phyloP scores from a whole-genome alignment of 495 filamentous ascomycete species.

The Chaetomium tenue region DNA sequence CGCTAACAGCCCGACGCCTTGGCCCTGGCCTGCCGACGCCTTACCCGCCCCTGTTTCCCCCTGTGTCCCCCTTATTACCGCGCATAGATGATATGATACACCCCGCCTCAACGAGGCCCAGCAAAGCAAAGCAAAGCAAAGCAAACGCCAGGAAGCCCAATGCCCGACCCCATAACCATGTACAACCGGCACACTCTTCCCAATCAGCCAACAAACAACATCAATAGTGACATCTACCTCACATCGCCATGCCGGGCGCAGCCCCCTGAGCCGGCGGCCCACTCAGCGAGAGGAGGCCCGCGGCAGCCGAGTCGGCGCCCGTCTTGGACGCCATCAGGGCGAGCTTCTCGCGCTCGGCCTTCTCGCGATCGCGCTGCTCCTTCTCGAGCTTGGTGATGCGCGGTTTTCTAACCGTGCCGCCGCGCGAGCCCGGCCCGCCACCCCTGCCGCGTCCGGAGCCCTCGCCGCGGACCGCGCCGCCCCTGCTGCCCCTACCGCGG shows the following conservation, averaged over 20 bases:
- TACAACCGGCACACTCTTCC: background rate
- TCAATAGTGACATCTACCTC: background rate
- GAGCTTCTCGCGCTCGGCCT: conserved; percentile 47
- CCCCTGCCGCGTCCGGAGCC: conserved; percentile 13
- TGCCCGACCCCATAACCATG: conserved; percentile 6
- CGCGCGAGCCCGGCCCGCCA: conserved; percentile 72
- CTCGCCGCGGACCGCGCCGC: conserved; percentile 40
- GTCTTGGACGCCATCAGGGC: conserved; percentile 24
- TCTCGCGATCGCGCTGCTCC: conserved; percentile 61
- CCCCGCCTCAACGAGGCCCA: background rate
- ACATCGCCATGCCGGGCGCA: conserved; percentile 5
- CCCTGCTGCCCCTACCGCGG: conserved; percentile 56
- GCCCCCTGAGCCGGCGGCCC: background rate
- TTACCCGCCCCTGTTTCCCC: background rate
- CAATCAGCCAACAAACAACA: background rate
- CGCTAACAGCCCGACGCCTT: conserved; percentile 12
- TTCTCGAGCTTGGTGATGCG: conserved; percentile 82
- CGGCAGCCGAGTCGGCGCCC: background rate
- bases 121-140: conserved; percentile 4
- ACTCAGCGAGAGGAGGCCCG: conserved; percentile 4
- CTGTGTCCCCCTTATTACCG: background rate
- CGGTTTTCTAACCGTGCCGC: conserved; percentile 75
- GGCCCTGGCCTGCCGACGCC: conserved; percentile 15
- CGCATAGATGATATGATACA: conserved; percentile 8
- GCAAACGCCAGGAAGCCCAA: conserved; percentile 8